Evolutionary conservation across 495 filamentous ascomycete genomes (phyloP), one percentile per base, ranked within the genome.

Genomic region (Hypomontagnella submonticulosa): DNA sequence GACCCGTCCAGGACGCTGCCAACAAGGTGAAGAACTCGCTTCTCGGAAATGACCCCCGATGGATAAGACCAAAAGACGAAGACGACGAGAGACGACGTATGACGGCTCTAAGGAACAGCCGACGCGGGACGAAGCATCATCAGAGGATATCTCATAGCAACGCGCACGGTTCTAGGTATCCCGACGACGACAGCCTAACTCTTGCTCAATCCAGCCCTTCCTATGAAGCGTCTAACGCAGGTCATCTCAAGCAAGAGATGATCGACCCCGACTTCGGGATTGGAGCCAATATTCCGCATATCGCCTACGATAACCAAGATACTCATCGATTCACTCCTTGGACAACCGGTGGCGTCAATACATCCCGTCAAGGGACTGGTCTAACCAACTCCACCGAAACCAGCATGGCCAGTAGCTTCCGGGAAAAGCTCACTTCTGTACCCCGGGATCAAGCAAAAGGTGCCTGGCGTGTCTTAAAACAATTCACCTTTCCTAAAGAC

Each of bases 1-100:
- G 7, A 30, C 16, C 23, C 8, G 4, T 15, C 16, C 11, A 69
- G 64, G 79, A 81, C 56, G 80, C 80, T 30, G 80, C 80, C 11
- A 80, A 82, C 53, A 82, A 82, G 57, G 79, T 76, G 32, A 77
- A 81, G 38, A 78, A 82, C 33, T 72, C 71, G 34, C 75, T 80
- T 62, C 71, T 82, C 19, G 80, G 79, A 42, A 79, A 82, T 46
- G 80, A 82, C 23, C 76, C 80, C 30, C 76, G 79, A 9, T 80
- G 78, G 69, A 72, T 82, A 16, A 73, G 79, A n/a, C 79, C 80
- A 0, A 79, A 77, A 50, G 76, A 76, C 13, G 74, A 79, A 12
- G 61, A 73, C 4, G 80, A 82, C 33, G 79, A 80, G 71, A 71
- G 62, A 54, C 70, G 71, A 15, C 77, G 80, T 12, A 75, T 80